Percentiles rank a stretch among this genome's conserved stretches.
phyloP scores from a whole-genome alignment of 78 protist species.

The Dictyostelium intermedium region DNA sequence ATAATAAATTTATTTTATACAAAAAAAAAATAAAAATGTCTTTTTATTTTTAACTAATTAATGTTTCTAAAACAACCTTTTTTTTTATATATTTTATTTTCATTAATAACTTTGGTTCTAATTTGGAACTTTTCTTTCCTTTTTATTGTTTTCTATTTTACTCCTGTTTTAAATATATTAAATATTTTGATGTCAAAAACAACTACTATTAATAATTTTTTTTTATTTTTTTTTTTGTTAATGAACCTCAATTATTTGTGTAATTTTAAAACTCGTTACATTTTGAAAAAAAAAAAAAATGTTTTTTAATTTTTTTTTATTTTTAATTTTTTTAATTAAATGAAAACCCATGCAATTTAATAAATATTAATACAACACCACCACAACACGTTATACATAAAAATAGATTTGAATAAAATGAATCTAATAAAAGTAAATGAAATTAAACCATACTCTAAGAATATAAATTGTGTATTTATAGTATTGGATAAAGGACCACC shows the following conservation, averaged over 20 bases:
- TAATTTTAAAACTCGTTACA: too few relatives aligned
- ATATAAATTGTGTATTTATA: conserved; percentile 50
- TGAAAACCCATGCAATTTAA: background rate
- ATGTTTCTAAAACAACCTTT: too few relatives aligned
- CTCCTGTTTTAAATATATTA: too few relatives aligned
- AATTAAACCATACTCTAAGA: conserved; percentile 50
- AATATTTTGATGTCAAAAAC: too few relatives aligned
- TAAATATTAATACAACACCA: background rate
- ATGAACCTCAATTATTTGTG: too few relatives aligned
- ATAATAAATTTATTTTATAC: background rate
- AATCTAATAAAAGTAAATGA: conserved; percentile 17
- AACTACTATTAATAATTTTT: too few relatives aligned
- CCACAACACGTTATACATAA: background rate
- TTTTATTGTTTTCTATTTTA: too few relatives aligned
- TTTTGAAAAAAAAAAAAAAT: background rate
- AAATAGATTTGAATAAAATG: background rate
- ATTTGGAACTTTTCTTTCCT: too few relatives aligned
- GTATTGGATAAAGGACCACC: conserved; percentile 53
- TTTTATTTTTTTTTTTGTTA: too few relatives aligned
- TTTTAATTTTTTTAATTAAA: background rate
- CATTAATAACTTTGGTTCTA: too few relatives aligned
- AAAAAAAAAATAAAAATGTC: background rate
- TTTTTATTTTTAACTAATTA: too few relatives aligned
- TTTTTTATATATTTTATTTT: too few relatives aligned
- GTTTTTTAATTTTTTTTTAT: background rate